Conservation (phyloP, 2,329 filamentous ascomycete genomes). For the Monosporascus sp. region DNA sequence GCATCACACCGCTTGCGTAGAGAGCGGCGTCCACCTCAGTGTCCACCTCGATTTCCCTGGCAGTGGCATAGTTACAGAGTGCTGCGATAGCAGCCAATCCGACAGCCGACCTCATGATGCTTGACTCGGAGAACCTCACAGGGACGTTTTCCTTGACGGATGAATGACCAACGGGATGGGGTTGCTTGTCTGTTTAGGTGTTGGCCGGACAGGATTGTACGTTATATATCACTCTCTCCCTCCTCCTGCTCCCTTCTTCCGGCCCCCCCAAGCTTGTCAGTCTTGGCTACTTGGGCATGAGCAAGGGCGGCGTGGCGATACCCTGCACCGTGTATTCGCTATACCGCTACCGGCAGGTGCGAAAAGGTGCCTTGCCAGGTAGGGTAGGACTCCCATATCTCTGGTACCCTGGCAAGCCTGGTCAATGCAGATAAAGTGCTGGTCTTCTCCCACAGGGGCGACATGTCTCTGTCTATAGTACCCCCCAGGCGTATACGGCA, state of each 20-base stretch:
- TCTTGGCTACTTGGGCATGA: background rate
- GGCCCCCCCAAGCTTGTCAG: background rate
- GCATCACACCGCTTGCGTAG: slow-evolving; percentile 26
- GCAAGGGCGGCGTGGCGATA: background rate
- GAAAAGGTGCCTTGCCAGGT: background rate
- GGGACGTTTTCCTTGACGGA: background rate
- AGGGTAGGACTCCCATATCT: background rate
- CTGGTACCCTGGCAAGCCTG: background rate
- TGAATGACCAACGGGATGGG: background rate
- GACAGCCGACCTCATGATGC: slow-evolving; percentile 23
- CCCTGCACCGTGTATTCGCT: background rate
- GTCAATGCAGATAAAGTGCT: background rate
- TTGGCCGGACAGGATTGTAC: background rate
- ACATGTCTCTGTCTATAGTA: background rate
- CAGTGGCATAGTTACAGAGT: slow-evolving; percentile 19
- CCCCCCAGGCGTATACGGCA: background rate
- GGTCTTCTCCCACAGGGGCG: background rate
- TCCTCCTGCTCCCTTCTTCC: background rate
- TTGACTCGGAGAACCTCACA: background rate
- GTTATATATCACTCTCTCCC: background rate
- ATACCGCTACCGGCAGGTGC: background rate
- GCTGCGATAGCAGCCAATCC: slow-evolving; percentile 21
- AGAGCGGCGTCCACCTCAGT: slow-evolving; percentile 22
- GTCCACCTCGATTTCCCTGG: slow-evolving; percentile 26
- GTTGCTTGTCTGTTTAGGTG: background rate